Evolutionary conservation across 2,329 filamentous ascomycete species (phyloP), one percentile per base, ranked within the genome.

Genomic region (Geosmithia flava): DNA sequence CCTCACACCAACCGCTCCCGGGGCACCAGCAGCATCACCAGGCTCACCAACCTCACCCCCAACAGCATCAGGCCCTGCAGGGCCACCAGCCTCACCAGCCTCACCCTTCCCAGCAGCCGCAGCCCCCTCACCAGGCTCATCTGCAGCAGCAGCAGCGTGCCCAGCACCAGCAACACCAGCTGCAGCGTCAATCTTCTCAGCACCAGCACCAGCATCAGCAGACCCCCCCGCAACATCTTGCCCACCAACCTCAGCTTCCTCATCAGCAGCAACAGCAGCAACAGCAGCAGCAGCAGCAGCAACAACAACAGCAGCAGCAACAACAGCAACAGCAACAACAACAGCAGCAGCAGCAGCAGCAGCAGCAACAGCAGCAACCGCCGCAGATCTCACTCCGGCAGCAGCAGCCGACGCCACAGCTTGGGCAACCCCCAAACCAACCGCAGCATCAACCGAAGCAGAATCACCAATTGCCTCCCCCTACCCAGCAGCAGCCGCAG

Each of bases 271-370:
- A 56, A 17, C 54, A 56, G 23, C 56, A 57, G 30, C 61, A 62
- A 42, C 61, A 62, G 37, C 61, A 63, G 50, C 60, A 60, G 27
- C 52, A 59, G 39, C 62, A 62, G 30, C 53, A 57, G 19, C 48
- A 51, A 7, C 50, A 62, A 23, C 61, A 64, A 49, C 59, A 59
- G 23, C 53, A 58, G 41, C 62, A 48, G n/a, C 52, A 59, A 37
- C 62, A 62, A 37, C 53, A 57, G 19, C 48, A 51, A 7, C 57
- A 55, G 15, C 55, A 53, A 10, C 54, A 50, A 20, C 53, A 56
- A 17, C 54, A 56, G 23, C 56, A 57, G 30, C 61, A 62, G 44
- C 61, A 62, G 37, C 61, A 63, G 50, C 60, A 60, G 27, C 52
- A 59, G 39, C 62, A 62, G 30, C 53, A 57, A n/a, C 48, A 51